These are phyloP conservation scores for Neurospora pannonica DNA, from an alignment of 495 filamentous ascomycete genomes.

Conservation along the genomic window DNA sequence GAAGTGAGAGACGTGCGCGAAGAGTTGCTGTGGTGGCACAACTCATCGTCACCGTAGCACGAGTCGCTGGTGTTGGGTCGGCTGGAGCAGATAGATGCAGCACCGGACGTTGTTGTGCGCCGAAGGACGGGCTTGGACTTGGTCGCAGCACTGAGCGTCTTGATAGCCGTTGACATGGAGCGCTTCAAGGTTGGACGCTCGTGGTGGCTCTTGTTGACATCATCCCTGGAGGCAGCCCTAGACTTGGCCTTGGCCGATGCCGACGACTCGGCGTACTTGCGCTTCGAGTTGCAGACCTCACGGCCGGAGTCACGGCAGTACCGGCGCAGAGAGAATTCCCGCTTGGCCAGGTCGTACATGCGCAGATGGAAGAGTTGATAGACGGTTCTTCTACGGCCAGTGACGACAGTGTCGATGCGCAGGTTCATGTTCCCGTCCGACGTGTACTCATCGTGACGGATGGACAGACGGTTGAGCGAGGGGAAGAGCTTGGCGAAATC, in stretches of 20 bases:
- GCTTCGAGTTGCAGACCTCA: constrained; percentile 79
- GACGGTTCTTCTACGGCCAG: constrained; percentile 48
- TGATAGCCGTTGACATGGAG: constrained; percentile 68
- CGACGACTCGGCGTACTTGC: constrained; percentile 51
- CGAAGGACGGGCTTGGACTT: constrained; percentile 40
- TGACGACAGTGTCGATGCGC: constrained; percentile 71
- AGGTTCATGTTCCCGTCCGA: constrained; percentile 97
- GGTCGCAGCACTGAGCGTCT: constrained; percentile 44
- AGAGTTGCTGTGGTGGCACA: constrained; percentile 27
- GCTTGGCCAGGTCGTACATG: constrained; percentile 82
- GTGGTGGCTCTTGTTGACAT: constrained; percentile 1
- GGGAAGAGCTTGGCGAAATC: constrained; percentile 87
- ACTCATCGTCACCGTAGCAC: constrained; percentile 39
- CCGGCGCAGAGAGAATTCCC: constrained; percentile 83
- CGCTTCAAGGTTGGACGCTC: constrained; percentile 44
- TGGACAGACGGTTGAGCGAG: constrained; percentile 65
- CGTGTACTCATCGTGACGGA: constrained; percentile 87
- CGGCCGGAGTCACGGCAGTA: constrained; percentile 91
- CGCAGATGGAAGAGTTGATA: constrained; percentile 89
- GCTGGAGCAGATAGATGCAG: constrained; percentile 26
- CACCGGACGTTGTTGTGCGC: constrained; percentile 36
- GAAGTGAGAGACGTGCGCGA: constrained; percentile 25
- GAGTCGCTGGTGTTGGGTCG: constrained; percentile 38
- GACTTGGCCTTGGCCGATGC: constrained; percentile 17
- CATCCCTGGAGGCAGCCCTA: background rate